Conservation (phyloP, 1,139 yeast species). For the Lodderomyces jiufengensis region DNA sequence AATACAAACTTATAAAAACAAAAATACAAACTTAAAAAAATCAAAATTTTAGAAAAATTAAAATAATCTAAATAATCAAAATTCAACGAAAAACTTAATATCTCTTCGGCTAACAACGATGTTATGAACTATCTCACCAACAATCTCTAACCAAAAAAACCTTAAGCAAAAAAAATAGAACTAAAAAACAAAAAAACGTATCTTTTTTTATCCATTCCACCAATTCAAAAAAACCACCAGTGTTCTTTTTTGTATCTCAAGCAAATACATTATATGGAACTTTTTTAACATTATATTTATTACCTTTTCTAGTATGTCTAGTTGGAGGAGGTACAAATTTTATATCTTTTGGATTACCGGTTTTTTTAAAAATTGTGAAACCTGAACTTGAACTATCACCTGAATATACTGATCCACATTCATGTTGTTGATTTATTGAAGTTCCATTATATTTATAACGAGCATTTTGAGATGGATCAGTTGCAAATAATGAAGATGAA, state of each 20-base stretch:
- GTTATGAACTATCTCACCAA: no score
- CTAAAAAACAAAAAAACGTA: no score
- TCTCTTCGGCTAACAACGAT: no score
- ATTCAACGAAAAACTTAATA: no score
- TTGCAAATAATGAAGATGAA: constrained; percentile 9
- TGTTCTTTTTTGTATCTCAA: constrained; percentile 6
- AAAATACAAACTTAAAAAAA: no score
- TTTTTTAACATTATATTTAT: constrained; percentile 30
- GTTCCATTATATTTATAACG: constrained; percentile 11
- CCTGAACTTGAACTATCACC: constrained; percentile 29
- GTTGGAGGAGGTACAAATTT: constrained; percentile 18
- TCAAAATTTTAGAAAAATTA: no score
- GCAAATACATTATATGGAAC: constrained; percentile 30
- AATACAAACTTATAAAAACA: no score
- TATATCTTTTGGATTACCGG: constrained; percentile 11
- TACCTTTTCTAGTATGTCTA: constrained; percentile 19
- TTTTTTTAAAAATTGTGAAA: constrained; percentile 28
- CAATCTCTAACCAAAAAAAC: no score
- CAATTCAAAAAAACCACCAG: no score
- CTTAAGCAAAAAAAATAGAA: no score
- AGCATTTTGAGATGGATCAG: constrained; percentile 4
- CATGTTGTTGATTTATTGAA: constrained; percentile 13
- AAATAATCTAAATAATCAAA: no score
- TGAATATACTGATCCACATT: constrained; percentile 29
- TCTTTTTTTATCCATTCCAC: no score